Evolutionary conservation across 2,329 filamentous ascomycete genomes (phyloP), one percentile per base, ranked within the genome.

Genomic region (Neocatenulostroma microsporum): DNA sequence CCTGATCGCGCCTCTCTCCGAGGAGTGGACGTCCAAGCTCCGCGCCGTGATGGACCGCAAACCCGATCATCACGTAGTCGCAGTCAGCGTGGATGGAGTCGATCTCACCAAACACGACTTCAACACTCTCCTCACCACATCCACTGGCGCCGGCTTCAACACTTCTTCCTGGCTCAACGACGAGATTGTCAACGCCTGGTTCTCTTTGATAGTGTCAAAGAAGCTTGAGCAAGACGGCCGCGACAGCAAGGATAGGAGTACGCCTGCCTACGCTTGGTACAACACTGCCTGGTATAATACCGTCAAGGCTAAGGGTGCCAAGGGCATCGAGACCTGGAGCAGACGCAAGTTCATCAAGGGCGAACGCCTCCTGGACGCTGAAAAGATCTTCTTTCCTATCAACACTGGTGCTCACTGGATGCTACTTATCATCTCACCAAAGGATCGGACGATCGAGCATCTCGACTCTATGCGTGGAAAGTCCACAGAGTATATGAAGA

Each of bases 301-400:
- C 18, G 58, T 80, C 21, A 62, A 64, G 32, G 61, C 66, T 3
- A 64, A 67, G 23, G 70, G 71, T 1, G 62, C 67, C 30, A 72
- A 71, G 3, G 60, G 61, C 27, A 72, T 70, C 1, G 67, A 71
- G 35, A 67, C 73, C 17, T 74, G 77, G 49, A 70, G 78, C 40
- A 72, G 73, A 31, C 69, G 76, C 20, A 65, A 66, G 49, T 73
- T 74, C 6, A 67, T 82, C 29, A 67, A 67, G 3, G 73, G 73
- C n/a, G 60, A 66, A 8, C 79, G 81, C 37, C 69, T 86, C 19
- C 59, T 84, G 5, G 55, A 74, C n/a, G 68, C 81, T 14, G 74
- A 85, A 32, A 74, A 77, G 0, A 66, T 88, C 15, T 68, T 87
- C 26, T 68, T 87, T 24, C 84, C 84, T 0, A 76, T 87, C 40